Evolutionary conservation across 2,329 filamentous ascomycete genomes (phyloP).

Genomic region (Xylaria sp.): DNA sequence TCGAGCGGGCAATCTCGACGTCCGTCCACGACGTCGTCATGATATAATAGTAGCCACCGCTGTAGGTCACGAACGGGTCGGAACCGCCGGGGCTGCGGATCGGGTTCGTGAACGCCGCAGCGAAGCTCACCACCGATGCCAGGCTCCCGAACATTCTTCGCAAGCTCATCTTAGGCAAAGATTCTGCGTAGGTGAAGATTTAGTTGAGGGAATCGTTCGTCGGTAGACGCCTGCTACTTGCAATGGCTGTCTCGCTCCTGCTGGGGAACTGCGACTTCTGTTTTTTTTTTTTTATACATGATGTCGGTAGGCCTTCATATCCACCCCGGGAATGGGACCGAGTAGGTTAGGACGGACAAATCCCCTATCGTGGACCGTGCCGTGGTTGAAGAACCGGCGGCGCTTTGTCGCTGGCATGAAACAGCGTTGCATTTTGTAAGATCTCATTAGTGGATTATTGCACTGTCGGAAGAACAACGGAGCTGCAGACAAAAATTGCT

Average conservation of each 20-base stretch:
- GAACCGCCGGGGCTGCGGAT: conserved; percentile 55
- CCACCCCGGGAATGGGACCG: too few species aligned
- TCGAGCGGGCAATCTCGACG: conserved; percentile 59
- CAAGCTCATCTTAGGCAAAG: conserved; percentile 14
- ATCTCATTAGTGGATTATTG: conserved; percentile 22
- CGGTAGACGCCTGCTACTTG: background rate
- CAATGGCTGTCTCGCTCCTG: background rate
- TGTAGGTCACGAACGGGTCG: conserved; percentile 59
- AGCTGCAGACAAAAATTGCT: background rate
- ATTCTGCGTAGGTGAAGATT: too few species aligned
- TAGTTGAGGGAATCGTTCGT: background rate
- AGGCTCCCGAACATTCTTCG: conserved; percentile 22
- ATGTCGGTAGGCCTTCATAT: background rate
- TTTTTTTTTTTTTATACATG: conserved; percentile 15
- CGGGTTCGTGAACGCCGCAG: conserved; percentile 55
- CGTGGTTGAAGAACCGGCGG: background rate
- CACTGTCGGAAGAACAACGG: conserved; percentile 4
- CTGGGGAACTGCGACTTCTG: background rate
- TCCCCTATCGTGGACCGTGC: background rate
- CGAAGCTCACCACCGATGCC: conserved; percentile 8
- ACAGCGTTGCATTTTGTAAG: background rate
- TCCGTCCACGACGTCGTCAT: conserved; percentile 62
- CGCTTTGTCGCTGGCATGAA: too few species aligned
- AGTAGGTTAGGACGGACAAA: background rate
- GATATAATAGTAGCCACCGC: conserved; percentile 60